phyloP scores from a whole-genome alignment of 352 stramenopile genomes.

The Phytophthora meadii region DNA sequence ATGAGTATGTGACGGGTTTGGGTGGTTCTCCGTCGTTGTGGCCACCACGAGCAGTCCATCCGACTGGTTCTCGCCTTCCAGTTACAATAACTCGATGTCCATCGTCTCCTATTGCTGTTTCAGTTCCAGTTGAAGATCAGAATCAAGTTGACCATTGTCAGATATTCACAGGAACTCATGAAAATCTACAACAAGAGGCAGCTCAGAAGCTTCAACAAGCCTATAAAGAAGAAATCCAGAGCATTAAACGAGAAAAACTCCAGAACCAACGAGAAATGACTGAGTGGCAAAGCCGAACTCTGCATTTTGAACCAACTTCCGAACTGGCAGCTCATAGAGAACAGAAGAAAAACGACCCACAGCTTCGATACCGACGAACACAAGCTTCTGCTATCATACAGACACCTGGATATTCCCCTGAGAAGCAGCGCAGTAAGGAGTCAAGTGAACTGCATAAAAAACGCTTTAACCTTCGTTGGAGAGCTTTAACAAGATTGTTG shows the following conservation, averaged over 20 bases:
- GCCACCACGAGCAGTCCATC: conserved; percentile 56
- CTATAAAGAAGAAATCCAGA: conserved; percentile 44
- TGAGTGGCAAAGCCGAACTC: conserved; percentile 40
- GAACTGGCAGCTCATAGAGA: conserved; percentile 21
- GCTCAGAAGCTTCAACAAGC: conserved; percentile 32
- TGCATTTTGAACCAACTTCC: conserved; percentile 57
- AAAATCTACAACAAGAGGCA: conserved; percentile 38
- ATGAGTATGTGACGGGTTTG: conserved; percentile 22
- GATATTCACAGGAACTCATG: conserved; percentile 23
- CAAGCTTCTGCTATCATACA: conserved; percentile 58
- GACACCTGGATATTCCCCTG: conserved; percentile 50
- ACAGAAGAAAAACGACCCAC: conserved; percentile 18
- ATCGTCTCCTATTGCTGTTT: conserved; percentile 43
- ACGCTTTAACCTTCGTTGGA: conserved; percentile 57
- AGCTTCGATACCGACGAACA: conserved; percentile 32
- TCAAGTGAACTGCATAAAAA: conserved; percentile 40
- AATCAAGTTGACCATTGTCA: conserved; percentile 33
- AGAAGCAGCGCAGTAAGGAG: conserved; percentile 44
- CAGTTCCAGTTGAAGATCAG: conserved; percentile 12
- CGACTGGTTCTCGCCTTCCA: conserved; percentile 38
- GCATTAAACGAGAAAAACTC: conserved; percentile 30
- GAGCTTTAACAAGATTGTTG: conserved; percentile 48
- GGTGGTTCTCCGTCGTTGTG: conserved; percentile 58
- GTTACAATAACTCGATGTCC: conserved; percentile 53
- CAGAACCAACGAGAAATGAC: conserved; percentile 43